Evolutionary conservation across 2,329 filamentous ascomycete species (phyloP).

Genomic region (Aspergillus fumigatiaffinis): DNA sequence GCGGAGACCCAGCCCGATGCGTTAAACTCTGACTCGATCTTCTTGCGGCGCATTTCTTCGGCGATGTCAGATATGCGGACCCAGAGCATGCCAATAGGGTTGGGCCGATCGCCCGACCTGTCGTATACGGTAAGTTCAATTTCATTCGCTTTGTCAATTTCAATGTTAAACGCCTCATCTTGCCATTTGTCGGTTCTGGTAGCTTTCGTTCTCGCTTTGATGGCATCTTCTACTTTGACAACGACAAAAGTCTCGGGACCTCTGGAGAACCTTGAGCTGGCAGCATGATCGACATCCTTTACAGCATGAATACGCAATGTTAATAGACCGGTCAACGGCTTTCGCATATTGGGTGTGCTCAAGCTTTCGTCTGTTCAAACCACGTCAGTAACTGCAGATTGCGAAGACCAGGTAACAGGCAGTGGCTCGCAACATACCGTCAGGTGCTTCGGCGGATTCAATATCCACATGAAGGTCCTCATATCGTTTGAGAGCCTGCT

Average conservation of each 20-base stretch:
- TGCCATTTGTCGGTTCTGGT: constrained; percentile 88
- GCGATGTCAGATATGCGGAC: constrained; percentile 94
- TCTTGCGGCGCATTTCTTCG: constrained; percentile 95
- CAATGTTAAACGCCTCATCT: constrained; percentile 83
- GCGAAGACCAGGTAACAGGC: not conserved
- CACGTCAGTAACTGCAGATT: constrained; percentile 22
- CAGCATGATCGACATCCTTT: constrained; percentile 90
- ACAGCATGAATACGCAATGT: constrained; percentile 82
- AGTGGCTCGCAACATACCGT: constrained; percentile 58
- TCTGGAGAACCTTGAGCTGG: constrained; percentile 75
- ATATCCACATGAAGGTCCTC: constrained; percentile 96
- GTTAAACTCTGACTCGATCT: constrained; percentile 93
- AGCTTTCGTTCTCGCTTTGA: constrained; percentile 81
- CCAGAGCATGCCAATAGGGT: constrained; percentile 94
- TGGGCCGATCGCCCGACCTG: constrained; percentile 82
- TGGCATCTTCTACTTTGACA: constrained; percentile 92
- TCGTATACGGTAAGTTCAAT: constrained; percentile 98
- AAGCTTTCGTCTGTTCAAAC: constrained; percentile 77
- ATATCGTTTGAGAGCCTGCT: constrained; percentile 93
- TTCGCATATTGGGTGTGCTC: constrained; percentile 89
- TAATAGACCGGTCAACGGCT: constrained; percentile 89
- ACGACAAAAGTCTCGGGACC: constrained; percentile 94
- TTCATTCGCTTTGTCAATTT: constrained; percentile 98
- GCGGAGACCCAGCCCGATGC: constrained; percentile 95
- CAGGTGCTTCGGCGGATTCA: constrained; percentile 69